Base-by-base conservation (phyloP, 148 eudicot genomes). In the Rhododendron kiyosumense region DNA sequence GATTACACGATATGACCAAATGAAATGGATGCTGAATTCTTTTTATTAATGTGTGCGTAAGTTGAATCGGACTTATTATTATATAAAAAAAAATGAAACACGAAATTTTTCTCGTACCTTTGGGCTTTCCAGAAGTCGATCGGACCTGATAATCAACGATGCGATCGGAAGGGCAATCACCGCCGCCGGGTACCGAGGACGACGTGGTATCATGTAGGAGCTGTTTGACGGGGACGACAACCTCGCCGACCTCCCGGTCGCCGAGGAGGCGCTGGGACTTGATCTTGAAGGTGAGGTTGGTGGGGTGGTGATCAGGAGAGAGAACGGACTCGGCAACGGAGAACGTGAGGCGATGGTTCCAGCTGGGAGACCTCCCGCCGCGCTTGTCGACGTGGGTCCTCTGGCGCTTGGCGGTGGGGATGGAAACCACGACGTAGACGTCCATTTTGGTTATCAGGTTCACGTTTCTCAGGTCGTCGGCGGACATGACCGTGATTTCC, bases 161-260 rank as follows among this genome's bases (percentile, higher is more conserved):
- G 11, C 38, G 73, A 38, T 81, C 84, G 2, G 79, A 57, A 65
- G 71, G 71, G 28, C 71, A n/a, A 11, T 65, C 71, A 7, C 79
- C 85, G 22, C 51, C 48, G 1, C 79, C 79, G 1, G 36, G 75
- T 2, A 36, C 87, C 26, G 61, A 32, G 38, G 63, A 9, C 1
- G 63, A 9, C 1, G 10, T 11, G 32, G 51, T 24, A 17, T 88
- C 38, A 18, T 59, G 87, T 63, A 85, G 84, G 7, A 94, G 92
- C 20, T 94, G 94, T 46, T 86, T 86, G 7, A 95, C 61, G 8
- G 93, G 92, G 46, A 95, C 90, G 81, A 87, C 83, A 13, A 93
- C 96, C 78, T 94, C 88, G 41, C 98, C 98, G 7, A 93, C 81
- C 49, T 89, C 93, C 63, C 88, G 89, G 86, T 94, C 97, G 0